Evolutionary conservation across 2,329 filamentous ascomycete genomes (phyloP), one percentile per base, ranked within the genome.

Genomic region (Fusarium nygamai): DNA sequence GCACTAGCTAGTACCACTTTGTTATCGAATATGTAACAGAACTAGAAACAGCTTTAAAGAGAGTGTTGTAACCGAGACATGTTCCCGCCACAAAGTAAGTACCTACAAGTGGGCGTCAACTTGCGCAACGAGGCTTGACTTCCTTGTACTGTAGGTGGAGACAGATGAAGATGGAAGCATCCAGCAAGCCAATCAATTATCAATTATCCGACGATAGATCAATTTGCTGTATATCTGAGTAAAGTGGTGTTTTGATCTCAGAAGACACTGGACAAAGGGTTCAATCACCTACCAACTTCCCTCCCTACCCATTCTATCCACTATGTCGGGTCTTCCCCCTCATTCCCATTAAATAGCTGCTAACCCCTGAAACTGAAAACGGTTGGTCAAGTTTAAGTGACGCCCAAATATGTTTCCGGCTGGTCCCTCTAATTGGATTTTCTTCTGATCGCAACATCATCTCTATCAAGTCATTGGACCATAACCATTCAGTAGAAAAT

Each of bases 51-150:
- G 68, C 59, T 78, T 78, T 65, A 76, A 53, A 78, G 47, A 64
- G 27, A 57, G 47, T 64, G 62, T 66, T 72, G 74, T 62, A 76
- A 78, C 79, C 78, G 80, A 85, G 82, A 84, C 84, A 85, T 84
- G 81, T 81, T 81, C 81, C 80, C 81, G 79, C 79, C 80, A 69
- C 58, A 44, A 34, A 43, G 36, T 38, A 38, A 38, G 36, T 38
- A 38, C 29, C 6, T 6, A 8, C 33, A 53, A 50, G 68, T 71
- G 64, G 62, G 57, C 57, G 64, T 34, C 59, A 64, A 74, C 58
- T 57, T 44, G 59, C 54, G 39, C 48, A 57, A 46, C 47, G 67
- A 67, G 61, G 38, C 48, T 59, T 71, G 57, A 67, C 47, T 50
- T 67, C 16, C 31, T 7, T 44, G 67, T 48, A 38, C 7, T 41